Evolutionary conservation across 2,329 filamentous ascomycete genomes (phyloP), one percentile per base, ranked within the genome.

Genomic region (Pseudofabraea citricarpa): DNA sequence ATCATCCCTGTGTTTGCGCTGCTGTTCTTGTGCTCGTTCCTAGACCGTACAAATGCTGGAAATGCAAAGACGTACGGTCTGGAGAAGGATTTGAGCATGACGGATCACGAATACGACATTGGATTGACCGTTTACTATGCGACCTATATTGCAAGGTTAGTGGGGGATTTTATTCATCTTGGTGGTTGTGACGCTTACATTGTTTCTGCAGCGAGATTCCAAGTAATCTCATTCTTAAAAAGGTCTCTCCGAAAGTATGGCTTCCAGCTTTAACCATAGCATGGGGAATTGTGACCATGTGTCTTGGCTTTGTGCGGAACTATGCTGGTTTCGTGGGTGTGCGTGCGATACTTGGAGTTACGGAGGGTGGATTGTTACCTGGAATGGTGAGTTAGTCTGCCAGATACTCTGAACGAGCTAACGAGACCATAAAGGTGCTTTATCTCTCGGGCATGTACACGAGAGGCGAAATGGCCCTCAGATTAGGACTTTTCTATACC

Each of bases 21-120:
- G 1, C 65, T 86, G 1, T 84, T 84, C 52, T 68, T 85, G 8
- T 84, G 78, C 63, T 84, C 80, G 1, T 77, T 77, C 50, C 67
- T 78, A 43, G 83, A 87, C 60, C 73, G 84, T 32, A 85, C 82
- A n/a, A 87, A 87, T 57, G 79, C 87, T 27, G 83, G 83, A 27
- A 86, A 87, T 55, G 83, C 82, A 19, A 79, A 79, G 48, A 78
- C 86, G 7, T 71, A 83, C 40, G 75, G 77, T 1, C 68, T 87
- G 12, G 76, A 83, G 52, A 51, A 65, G 1, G 76, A 81, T 53
- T 59, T 84, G 2, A 57, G 65, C 35, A 77, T 87, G 50, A 74
- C 65, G 5, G 75, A 81, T 45, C 64, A 71, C 43, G 77, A 86
- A 56, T 87, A 85, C 59, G 76, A 80, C 37, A 73, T 77, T 32